Conservation (phyloP, 2,329 filamentous ascomycete genomes). For the Hypoxylon sp. region DNA sequence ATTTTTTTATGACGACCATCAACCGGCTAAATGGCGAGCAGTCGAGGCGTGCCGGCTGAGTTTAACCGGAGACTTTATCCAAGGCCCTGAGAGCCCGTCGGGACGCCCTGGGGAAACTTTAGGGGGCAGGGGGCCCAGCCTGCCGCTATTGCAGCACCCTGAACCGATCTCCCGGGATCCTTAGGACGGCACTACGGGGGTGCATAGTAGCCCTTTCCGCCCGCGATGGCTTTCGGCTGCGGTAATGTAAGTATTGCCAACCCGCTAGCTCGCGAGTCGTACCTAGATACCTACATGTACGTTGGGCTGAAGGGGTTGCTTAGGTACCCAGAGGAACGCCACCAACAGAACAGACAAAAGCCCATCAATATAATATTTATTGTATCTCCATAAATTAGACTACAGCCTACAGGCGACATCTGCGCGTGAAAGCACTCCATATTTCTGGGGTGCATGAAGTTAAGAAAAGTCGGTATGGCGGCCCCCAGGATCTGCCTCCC, state of each 20-base stretch:
- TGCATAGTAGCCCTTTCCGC: conserved; percentile 24
- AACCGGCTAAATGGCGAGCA: conserved; percentile 44
- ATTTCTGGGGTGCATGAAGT: conserved; percentile 45
- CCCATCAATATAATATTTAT: conserved; percentile 38
- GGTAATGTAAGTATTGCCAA: conserved; percentile 25
- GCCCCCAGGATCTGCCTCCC: conserved; percentile 36
- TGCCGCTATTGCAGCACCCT: conserved; percentile 37
- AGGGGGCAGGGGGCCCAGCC: conserved; percentile 13
- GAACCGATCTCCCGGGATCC: conserved; percentile 43
- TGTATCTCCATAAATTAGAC: conserved; percentile 45
- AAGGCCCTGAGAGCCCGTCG: conserved; percentile 43
- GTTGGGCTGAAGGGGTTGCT: conserved; percentile 19
- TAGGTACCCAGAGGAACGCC: conserved; percentile 10
- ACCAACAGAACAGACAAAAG: conserved; percentile 22
- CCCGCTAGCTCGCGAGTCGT: conserved; percentile 21
- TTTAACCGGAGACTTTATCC: conserved; percentile 44
- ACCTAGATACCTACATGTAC: neutral
- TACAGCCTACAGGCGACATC: conserved; percentile 41
- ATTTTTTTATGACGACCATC: conserved; percentile 3
- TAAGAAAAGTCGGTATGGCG: conserved; percentile 34
- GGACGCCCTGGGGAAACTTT: conserved; percentile 21
- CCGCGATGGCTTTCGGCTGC: conserved; percentile 36
- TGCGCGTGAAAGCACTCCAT: conserved; percentile 32
- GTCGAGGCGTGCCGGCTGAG: conserved; percentile 36
- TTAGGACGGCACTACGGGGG: conserved; percentile 40